Evolutionary conservation across 1,139 yeast genomes (phyloP), one percentile per base, ranked within the genome.

Genomic region (Diutina rugosa): DNA sequence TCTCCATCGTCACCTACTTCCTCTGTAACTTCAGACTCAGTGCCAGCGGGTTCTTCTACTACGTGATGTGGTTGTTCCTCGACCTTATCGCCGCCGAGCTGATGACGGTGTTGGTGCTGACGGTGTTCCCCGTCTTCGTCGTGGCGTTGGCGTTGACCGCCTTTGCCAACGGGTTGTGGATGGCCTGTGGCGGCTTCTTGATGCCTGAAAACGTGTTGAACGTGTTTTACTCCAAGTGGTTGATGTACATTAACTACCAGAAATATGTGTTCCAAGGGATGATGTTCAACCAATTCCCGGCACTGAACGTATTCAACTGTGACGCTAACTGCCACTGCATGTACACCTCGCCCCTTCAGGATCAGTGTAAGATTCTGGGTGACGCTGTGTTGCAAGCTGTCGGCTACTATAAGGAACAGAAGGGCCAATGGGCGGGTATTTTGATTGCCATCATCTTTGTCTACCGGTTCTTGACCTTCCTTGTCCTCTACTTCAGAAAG

Each of bases 111-210:
- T 65, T 72, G 48, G 62, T 73, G 14, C 63, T 75, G 4, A 64
- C 73, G 4, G 16, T 71, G 9, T 63, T 69, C 57, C 76, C 77
- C 6, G 64, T 67, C 38, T 73, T 72, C 60, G 77, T 73, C 9
- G 69, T 71, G 53, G 66, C 76, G 4, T 65, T 73, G 57, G 76
- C 77, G 0, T 61, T 72, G 21, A 70, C 74, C 1, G 77, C 77
- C 2, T 73, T 73, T 60, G 65, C 71, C 45, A 73, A 73, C 59
- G 76, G 77, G 7, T 67, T 75, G 55, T 75, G 78, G 75, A 75
- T 73, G 74, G 69, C 73, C 12, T 76, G 74, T 12, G 77, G 76
- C 46, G 77, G 78, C 6, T 71, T 71, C 55, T 61, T 71, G 56
- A 77, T 73, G 3, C 63, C 70, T 8, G 60, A 68, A 21, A 65